phyloP scores from a whole-genome alignment of 2,329 filamentous ascomycete species.

The Phialocephala sp. region DNA sequence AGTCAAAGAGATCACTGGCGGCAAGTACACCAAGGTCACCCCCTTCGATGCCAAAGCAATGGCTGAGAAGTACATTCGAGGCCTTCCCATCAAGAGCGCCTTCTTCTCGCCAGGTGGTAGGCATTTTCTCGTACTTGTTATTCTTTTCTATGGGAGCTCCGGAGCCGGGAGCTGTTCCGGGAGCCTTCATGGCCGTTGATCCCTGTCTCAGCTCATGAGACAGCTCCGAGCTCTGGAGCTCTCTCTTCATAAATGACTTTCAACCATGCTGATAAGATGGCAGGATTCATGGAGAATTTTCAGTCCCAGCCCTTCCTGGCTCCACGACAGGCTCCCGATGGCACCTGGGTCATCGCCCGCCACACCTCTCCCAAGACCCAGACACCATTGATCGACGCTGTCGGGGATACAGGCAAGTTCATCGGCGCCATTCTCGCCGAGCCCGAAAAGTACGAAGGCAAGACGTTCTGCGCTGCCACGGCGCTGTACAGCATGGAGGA shows the following conservation, averaged over 20 bases:
- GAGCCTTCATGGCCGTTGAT: too few relatives aligned
- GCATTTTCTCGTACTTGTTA: too few relatives aligned
- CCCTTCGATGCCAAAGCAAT: conserved; percentile 44
- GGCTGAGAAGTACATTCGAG: conserved; percentile 45
- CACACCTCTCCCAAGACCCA: conserved; percentile 32
- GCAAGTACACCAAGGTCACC: conserved; percentile 45
- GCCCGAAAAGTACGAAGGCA: conserved; percentile 50
- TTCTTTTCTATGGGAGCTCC: too few relatives aligned
- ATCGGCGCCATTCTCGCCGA: conserved; percentile 49
- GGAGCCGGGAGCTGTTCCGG: too few relatives aligned
- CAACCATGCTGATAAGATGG: too few relatives aligned
- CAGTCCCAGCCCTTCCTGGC: conserved; percentile 38
- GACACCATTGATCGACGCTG: conserved; percentile 39
- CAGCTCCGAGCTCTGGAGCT: too few relatives aligned
- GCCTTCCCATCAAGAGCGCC: conserved; percentile 48
- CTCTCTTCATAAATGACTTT: too few relatives aligned
- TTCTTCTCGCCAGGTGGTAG: conserved; percentile 49
- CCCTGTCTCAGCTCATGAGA: too few relatives aligned
- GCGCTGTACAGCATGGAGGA: conserved; percentile 39
- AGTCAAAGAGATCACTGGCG: conserved; percentile 44
- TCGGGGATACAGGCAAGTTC: conserved; percentile 38
- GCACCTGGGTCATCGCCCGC: conserved; percentile 28
- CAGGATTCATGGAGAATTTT: conserved; percentile 55
- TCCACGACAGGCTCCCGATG: conserved; percentile 30
- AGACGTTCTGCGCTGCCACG: conserved; percentile 51